Evolutionary conservation across 345 rosid genomes (phyloP).

Genomic region (Pistacia vera): DNA sequence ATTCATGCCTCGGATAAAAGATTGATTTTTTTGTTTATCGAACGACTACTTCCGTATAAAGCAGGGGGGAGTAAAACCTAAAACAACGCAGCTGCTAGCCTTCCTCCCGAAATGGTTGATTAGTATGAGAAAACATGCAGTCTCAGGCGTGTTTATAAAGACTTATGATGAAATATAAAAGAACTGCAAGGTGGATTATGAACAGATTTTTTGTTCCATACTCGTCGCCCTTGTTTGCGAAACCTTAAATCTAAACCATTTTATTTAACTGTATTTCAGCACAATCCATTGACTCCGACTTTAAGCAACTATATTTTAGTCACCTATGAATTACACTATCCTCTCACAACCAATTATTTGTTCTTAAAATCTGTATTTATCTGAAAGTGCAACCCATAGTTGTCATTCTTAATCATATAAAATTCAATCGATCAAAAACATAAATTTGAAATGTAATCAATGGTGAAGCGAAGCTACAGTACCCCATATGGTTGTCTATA

Average conservation of each 20-base stretch:
- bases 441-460: neutral
- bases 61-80: slow-evolving; percentile 22
- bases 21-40: slow-evolving; percentile 12
- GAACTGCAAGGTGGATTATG: neutral
- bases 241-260: neutral
- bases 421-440: neutral
- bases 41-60: slow-evolving; percentile 23
- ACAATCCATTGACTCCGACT: neutral
- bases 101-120: neutral
- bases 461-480: neutral
- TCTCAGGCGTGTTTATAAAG: neutral
- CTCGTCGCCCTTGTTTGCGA: neutral
- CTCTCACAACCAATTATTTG: neutral
- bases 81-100: slow-evolving; percentile 15
- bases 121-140: neutral
- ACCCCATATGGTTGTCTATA: neutral
- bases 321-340: neutral
- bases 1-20: slow-evolving; percentile 22
- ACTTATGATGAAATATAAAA: neutral
- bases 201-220: neutral
- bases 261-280: neutral
- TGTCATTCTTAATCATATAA: neutral
- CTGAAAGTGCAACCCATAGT: neutral
- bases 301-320: neutral
- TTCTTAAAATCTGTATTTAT: too few relatives aligned